Evolutionary conservation across 2,329 filamentous ascomycete species (phyloP), one percentile per base, ranked within the genome.

Genomic region (Akanthomyces dipterigenus): DNA sequence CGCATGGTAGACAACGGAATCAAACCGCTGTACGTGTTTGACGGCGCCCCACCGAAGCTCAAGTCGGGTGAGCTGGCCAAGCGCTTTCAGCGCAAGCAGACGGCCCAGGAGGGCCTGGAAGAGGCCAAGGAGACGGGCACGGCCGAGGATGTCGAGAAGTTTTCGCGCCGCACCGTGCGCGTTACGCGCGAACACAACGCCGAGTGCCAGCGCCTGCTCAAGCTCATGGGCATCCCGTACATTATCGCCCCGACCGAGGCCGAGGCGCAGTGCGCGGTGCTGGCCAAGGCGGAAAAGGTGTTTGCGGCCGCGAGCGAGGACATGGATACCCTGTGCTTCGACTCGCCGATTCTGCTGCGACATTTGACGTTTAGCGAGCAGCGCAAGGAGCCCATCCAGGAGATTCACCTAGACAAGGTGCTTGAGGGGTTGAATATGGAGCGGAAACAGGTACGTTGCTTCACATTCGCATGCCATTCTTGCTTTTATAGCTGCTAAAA

Each of bases 1-100:
- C 92, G 95, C 69, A 98, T 99, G 79, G 91, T 98, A 70, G 95
- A 99, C 77, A 98, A 97, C 70, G 95, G 95, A 62, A 98, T 99
- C 79, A 99, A 99, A 74, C 95, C 95, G 1, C 84, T 99, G 67
- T 99, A 96, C 75, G 93, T 99, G 62, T 99, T 99, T 73, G 95
- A 99, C 69, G 95, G 95, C 62, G 92, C 93, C 11, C 95, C 95
- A 20, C 95, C 95, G 0, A 98, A 97, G 75, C 87, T 99, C 72
- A 99, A 99, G 78, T 96, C 92, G 0, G 95, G 95, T 65, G 95
- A 99, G 78, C 82, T 99, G 61, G 95, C 95, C 50, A 96, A 96
- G 77, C 92, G 95, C 64, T 96, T 96, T 73, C 91, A 96, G 75
- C 89, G 95, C 69, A 99, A 98, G 78, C 87, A 91, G 57, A 93